phyloP scores from a whole-genome alignment of 1,284 basidiomycete genomes.

The Moesziomyces parantarcticus region DNA sequence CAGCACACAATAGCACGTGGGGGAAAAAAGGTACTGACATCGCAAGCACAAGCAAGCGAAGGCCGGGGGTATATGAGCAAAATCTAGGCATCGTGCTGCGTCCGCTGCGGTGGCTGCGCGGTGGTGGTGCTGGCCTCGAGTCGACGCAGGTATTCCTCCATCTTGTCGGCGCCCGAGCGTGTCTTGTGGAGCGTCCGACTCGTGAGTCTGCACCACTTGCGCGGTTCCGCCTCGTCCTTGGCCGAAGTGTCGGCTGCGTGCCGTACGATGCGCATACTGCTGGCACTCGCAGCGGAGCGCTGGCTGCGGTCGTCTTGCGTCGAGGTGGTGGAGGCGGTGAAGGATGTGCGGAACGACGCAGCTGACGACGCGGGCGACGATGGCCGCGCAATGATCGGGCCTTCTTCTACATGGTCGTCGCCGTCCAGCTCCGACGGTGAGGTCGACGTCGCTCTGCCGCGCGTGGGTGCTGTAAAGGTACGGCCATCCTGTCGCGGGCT shows the following conservation, averaged over 20 bases:
- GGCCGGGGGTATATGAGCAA: too few species aligned
- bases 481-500: too few species aligned
- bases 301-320: conserved; percentile 30
- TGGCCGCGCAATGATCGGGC: conserved; percentile 36
- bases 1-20: too few species aligned
- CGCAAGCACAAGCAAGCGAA: too few species aligned
- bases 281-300: conserved; percentile 15
- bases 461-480: neutral
- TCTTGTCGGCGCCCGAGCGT: conserved; percentile 31
- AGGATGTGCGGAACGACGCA: conserved; percentile 24
- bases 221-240: neutral
- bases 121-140: conserved; percentile 11
- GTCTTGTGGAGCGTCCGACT: conserved; percentile 36
- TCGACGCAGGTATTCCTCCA: conserved; percentile 43
- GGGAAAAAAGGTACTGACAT: too few species aligned
- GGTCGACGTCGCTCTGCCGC: conserved; percentile 7
- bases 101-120: conserved; percentile 3
- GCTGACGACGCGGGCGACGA: conserved; percentile 32
- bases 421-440: too few species aligned
- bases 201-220: conserved; percentile 9
- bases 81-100: conserved; percentile 1
- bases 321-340: conserved; percentile 23
- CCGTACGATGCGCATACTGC: conserved; percentile 20
- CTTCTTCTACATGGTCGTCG: neutral
- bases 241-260: conserved; percentile 1